phyloP scores from a whole-genome alignment of 306 rosid species.

The Pyrus communis region DNA sequence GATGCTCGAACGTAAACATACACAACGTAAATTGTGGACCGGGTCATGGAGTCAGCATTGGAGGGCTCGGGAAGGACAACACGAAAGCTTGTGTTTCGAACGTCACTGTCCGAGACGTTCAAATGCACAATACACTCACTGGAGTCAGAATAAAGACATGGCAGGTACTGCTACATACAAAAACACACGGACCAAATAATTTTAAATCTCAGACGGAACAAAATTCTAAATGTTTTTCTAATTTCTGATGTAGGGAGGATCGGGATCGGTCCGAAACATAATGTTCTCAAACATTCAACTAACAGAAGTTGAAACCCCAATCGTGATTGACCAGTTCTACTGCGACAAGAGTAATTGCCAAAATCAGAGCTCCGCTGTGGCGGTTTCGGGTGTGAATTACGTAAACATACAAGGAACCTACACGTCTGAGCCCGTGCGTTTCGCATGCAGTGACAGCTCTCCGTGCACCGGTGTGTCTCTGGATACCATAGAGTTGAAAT shows the following conservation, averaged over 20 bases:
- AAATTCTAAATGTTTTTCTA: background rate
- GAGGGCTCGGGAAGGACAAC: conserved; percentile 56
- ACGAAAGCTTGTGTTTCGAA: conserved; percentile 76
- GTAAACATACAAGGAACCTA: conserved; percentile 58
- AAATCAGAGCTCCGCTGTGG: conserved; percentile 69
- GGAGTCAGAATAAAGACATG: conserved; percentile 88
- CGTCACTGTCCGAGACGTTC: conserved; percentile 59
- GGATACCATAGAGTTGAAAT: conserved; percentile 41
- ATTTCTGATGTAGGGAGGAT: conserved; percentile 56
- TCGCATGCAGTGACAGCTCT: conserved; percentile 70
- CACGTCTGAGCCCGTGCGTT: conserved; percentile 38
- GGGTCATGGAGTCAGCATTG: conserved; percentile 67
- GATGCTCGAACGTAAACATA: conserved; percentile 53
- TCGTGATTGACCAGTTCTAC: conserved; percentile 72
- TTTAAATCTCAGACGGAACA: background rate
- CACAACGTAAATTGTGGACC: conserved; percentile 70
- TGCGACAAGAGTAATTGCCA: conserved; percentile 46
- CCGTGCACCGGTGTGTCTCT: conserved; percentile 69
- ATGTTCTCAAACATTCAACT: conserved; percentile 73
- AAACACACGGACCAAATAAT: background rate
- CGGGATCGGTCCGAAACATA: conserved; percentile 58
- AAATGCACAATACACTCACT: conserved; percentile 43
- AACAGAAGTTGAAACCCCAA: conserved; percentile 52
- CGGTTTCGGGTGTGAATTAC: conserved; percentile 49
- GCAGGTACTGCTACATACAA: conserved; percentile 42